Evolutionary conservation across 1,284 basidiomycete species (phyloP).

Genomic region (Heimioporus retisporus): DNA sequence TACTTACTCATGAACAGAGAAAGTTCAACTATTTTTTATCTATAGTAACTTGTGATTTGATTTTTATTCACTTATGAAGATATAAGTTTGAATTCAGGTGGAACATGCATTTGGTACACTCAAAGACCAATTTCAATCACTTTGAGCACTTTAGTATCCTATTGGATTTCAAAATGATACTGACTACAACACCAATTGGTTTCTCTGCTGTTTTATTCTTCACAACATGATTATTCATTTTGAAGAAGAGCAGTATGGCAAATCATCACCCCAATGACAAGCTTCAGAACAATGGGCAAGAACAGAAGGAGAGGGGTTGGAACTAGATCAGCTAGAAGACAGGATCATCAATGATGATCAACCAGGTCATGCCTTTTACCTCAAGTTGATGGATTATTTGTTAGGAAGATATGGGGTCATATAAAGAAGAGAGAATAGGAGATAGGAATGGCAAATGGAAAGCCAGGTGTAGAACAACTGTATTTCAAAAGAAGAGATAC

Average conservation of each 20-base stretch:
- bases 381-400: neutral
- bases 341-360: neutral
- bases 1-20: neutral
- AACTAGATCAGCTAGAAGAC: neutral
- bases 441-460: no score
- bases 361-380: conserved; percentile 1
- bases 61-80: neutral
- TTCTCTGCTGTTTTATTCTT: neutral
- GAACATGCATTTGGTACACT: conserved; percentile 7
- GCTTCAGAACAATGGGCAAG: conserved; percentile 4
- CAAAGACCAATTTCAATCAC: neutral
- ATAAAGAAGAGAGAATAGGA: no score
- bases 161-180: neutral
- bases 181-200: neutral
- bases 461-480: no score
- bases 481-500: no score
- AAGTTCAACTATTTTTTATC: conserved; percentile 4
- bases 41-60: neutral
- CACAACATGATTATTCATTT: conserved; percentile 5
- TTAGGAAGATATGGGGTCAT: no score
- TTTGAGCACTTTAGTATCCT: neutral
- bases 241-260: neutral
- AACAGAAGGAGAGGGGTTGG: neutral
- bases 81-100: neutral
- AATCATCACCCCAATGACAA: neutral